Evolutionary conservation across 176 grass and related monocot genomes (phyloP).

Genomic region (Aegilops longissima): DNA sequence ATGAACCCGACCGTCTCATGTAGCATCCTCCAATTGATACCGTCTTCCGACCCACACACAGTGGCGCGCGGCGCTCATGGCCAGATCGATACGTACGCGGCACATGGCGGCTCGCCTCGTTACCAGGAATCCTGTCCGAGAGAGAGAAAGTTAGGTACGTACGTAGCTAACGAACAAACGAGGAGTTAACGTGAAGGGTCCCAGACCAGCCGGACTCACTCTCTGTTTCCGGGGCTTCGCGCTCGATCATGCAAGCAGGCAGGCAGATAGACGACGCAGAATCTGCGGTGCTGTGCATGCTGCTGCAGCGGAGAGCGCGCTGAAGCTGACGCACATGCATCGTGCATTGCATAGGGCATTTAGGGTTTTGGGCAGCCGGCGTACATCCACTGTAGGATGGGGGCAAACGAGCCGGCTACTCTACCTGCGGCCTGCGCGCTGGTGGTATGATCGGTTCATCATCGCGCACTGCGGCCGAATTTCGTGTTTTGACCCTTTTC

Average conservation of each 20-base stretch:
- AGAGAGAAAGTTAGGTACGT: background rate
- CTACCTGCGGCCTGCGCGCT: background rate
- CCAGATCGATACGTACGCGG: conserved; percentile 4
- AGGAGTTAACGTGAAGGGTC: conserved; percentile 30
- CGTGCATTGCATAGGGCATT: background rate
- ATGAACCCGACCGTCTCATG: background rate
- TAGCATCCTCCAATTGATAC: background rate
- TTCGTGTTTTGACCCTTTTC: too few species aligned
- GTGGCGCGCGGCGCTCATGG: background rate
- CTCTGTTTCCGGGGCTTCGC: background rate
- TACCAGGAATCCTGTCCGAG: conserved; percentile 44
- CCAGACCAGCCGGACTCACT: background rate
- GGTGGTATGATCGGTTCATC: conserved; percentile 3
- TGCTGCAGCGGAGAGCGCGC: background rate
- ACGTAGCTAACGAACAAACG: conserved; percentile 33
- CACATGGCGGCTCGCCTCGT: conserved; percentile 37
- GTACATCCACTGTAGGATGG: background rate
- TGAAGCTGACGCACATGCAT: background rate
- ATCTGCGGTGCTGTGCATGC: background rate
- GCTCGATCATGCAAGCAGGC: background rate
- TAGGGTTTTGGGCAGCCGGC: background rate
- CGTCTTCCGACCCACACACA: background rate
- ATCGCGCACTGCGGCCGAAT: background rate
- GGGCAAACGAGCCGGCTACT: background rate
- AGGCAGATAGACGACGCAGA: background rate